Conservation (phyloP, 179 eudicot genomes). For the Corrigiola litoralis region DNA sequence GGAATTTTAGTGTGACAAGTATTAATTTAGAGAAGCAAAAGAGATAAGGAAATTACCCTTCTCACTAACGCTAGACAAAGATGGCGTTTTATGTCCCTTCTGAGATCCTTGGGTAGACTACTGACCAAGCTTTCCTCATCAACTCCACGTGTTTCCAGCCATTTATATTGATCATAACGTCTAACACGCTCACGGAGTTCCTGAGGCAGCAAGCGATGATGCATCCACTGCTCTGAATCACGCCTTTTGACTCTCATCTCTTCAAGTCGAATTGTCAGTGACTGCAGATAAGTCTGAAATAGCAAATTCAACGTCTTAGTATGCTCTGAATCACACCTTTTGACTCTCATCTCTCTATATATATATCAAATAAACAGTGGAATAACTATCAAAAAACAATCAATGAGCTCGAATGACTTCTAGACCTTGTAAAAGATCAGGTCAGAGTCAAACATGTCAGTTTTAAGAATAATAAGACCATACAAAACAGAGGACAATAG, state of each 20-base stretch:
- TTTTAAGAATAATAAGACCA: no score
- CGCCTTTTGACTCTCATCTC: constrained; percentile 98
- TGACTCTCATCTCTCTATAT: no score
- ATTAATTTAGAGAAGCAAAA: background rate
- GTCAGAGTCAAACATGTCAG: no score
- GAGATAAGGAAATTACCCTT: constrained; percentile 42
- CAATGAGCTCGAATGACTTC: no score
- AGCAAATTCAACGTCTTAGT: constrained; percentile 17
- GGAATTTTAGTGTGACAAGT: no score
- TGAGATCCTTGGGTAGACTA: constrained; percentile 78
- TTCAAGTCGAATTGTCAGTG: constrained; percentile 85
- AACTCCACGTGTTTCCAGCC: constrained; percentile 93
- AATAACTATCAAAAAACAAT: no score
- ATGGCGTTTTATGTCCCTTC: constrained; percentile 93
- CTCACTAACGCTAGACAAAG: constrained; percentile 86
- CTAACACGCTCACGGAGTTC: constrained; percentile 87
- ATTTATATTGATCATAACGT: constrained; percentile 91
- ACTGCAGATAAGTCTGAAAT: constrained; percentile 86
- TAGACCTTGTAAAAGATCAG: no score
- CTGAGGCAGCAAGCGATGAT: constrained; percentile 79
- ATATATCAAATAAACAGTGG: no score
- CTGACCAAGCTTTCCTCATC: constrained; percentile 81
- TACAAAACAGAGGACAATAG: no score
- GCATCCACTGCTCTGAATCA: constrained; percentile 98
- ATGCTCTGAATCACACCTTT: no score